Evolutionary conservation across 495 filamentous ascomycete genomes (phyloP), one percentile per base, ranked within the genome.

Genomic region (Hypomontagnella submonticulosa): DNA sequence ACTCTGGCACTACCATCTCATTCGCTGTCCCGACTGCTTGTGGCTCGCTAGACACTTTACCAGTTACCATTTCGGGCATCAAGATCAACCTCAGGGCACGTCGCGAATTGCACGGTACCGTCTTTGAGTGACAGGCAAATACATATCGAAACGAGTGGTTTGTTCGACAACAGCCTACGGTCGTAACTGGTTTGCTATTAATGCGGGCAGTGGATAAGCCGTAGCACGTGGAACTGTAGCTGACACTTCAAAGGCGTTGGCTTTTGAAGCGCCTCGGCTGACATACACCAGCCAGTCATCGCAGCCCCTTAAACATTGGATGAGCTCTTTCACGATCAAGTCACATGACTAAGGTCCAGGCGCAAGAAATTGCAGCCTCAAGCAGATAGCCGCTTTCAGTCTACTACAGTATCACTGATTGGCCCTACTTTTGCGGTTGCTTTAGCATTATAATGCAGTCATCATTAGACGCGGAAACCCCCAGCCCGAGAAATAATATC

Each of bases 271-370:
- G 1, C 46, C 16, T 57, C 44, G n/a, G n/a, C 47, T 46, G 36
- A 34, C 40, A 8, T 37, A 42, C 15, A 36, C 23, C 18, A 40
- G 49, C 32, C 18, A 18, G 38, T 43, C 30, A 15, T 41, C 7
- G 16, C 20, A 53, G 15, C 38, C 44, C 40, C 23, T 27, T 52
- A 4, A n/a, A 16, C 12, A 42, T 9, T 34, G 19, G 18, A 38
- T n/a, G 15, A 49, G 8, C 36, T 16, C 33, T 51, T 33, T 57
- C 36, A 44, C 20, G 38, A 53, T 44, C 48, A 42, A 46, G 56
- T 69, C 66, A 69, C 66, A 63, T 69, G 66, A 69, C 47, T 43
- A 36, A 48, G 10, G 19, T 49, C 44, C 7, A 61, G 44, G 56
- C 30, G 55, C 54, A 34, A 55, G 54, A 33, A 46, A 46, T 58